A percentile compares a stretch with the other conserved stretches of the same genome.
Conservation (phyloP, 352 stramenopile species). For the Phytophthora niederhauseri region DNA sequence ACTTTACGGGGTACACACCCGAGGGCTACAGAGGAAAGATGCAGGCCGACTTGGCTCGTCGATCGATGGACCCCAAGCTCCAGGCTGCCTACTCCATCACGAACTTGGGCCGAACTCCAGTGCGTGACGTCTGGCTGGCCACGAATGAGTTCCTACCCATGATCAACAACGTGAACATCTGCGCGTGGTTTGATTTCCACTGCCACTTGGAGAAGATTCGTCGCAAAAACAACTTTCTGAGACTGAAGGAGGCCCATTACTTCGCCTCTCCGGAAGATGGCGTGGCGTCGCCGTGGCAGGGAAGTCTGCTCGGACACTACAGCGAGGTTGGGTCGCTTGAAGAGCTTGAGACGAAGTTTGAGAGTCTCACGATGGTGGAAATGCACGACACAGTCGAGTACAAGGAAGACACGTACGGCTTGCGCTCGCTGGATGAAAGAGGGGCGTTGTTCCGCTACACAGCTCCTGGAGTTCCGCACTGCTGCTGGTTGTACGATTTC, state of each 20-base stretch:
- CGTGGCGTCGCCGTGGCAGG: conserved; percentile 45
- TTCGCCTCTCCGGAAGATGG: conserved; percentile 54
- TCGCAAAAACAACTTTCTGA: conserved; percentile 42
- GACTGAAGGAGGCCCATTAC: conserved; percentile 44
- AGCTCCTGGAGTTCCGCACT: conserved; percentile 7
- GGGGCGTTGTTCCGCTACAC: conserved; percentile 25
- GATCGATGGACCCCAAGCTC: conserved; percentile 22
- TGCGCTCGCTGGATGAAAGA: conserved; percentile 39
- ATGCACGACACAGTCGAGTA: conserved; percentile 36
- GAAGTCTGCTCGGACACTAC: conserved; percentile 42
- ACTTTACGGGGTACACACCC: conserved; percentile 38
- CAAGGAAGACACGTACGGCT: conserved; percentile 37
- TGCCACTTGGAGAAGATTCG: conserved; percentile 29
- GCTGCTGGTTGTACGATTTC: conserved; percentile 23
- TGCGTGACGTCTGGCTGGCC: conserved; percentile 26
- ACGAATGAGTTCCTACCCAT: conserved; percentile 35
- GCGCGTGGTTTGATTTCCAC: conserved; percentile 20
- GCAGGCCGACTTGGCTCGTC: conserved; percentile 38
- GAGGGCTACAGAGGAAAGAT: conserved; percentile 36
- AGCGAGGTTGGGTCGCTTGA: conserved; percentile 31
- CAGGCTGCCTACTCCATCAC: conserved; percentile 28
- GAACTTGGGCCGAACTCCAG: conserved; percentile 24
- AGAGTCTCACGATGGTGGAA: conserved; percentile 12
- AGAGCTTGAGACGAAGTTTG: conserved; percentile 39
- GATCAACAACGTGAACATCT: conserved; percentile 43